Base-by-base conservation (phyloP, 2,329 filamentous ascomycete genomes). In the Nakataea oryzae region DNA sequence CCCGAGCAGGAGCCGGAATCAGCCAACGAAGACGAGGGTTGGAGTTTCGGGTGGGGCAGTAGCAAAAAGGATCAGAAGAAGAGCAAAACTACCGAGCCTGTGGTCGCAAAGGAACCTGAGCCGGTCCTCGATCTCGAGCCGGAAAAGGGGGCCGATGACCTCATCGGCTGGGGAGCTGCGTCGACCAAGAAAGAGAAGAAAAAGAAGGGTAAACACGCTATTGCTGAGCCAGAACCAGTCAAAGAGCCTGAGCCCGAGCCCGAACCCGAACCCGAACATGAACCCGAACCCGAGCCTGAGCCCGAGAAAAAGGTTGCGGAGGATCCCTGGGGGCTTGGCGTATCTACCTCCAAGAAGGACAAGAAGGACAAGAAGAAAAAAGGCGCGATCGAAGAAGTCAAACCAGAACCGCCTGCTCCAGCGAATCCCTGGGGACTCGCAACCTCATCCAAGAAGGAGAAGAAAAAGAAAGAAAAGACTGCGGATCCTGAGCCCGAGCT, bases 271-370 rank as follows among this genome's bases (percentile, higher is more conserved):
- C 59, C 58, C 7, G 62, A 64, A 9, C 63, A 62, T 0, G 57
- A 64, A 8, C 30, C 57, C 5, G 62, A 63, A 3, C 64, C 65
- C 3, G 61, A 62, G 29, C 64, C 63, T 4, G 62, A 64, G 7
- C 61, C 63, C 12, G 62, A 61, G 21, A 65, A 67, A 28, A 63
- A 66, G 30, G 65, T 64, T 24, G 65, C 65, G 62, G 69, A 73
- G 26, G 72, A 73, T 58, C 69, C 73, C 73, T 79, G 74, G 77
- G 76, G 70, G 64, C 78, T 76, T 72, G 70, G 73, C 63, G 72
- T 70, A 66, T 74, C 74, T 59, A 69, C 74, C 60, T 76, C 78
- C 63, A 77, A 75, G 65, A 78, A 78, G 66, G 78, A 75, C 61
- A 76, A 78, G 67, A 78, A 78, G 63, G 71, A 72, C 66, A 67